Evolutionary conservation across 2,329 filamentous ascomycete species (phyloP).

Genomic region (Ustulina deusta): DNA sequence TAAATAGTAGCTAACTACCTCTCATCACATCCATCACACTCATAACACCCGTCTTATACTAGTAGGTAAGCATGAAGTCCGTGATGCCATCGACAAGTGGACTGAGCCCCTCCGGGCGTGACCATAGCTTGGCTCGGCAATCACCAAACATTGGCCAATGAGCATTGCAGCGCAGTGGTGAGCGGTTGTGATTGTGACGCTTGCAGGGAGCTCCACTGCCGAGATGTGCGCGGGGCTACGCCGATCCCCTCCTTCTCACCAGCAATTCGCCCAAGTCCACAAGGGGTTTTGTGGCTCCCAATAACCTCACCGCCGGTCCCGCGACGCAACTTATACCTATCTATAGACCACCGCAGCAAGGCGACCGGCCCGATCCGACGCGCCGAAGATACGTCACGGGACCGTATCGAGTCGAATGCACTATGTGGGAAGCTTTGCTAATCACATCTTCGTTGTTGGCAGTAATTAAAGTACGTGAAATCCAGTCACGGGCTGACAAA

Average conservation of each 20-base stretch:
- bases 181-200: constrained; percentile 31
- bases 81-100: constrained; percentile 33
- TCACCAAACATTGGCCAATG: constrained; percentile 30
- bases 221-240: constrained; percentile 29
- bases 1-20: neutral
- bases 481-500: neutral
- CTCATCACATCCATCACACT: constrained; percentile 29
- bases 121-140: constrained; percentile 17
- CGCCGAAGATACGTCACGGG: neutral
- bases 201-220: constrained; percentile 27
- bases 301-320: constrained; percentile 23
- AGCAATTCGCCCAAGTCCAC: constrained; percentile 10
- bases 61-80: constrained; percentile 2
- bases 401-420: neutral
- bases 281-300: neutral
- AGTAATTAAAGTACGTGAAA: neutral
- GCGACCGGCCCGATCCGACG: neutral
- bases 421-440: neutral
- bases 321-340: neutral
- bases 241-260: constrained; percentile 23
- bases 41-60: constrained; percentile 27
- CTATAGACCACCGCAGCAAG: neutral
- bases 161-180: constrained; percentile 6
- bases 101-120: constrained; percentile 13
- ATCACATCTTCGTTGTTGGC: neutral